Conservation (phyloP, 2,329 filamentous ascomycete genomes). For the Talaromyces sp. region DNA sequence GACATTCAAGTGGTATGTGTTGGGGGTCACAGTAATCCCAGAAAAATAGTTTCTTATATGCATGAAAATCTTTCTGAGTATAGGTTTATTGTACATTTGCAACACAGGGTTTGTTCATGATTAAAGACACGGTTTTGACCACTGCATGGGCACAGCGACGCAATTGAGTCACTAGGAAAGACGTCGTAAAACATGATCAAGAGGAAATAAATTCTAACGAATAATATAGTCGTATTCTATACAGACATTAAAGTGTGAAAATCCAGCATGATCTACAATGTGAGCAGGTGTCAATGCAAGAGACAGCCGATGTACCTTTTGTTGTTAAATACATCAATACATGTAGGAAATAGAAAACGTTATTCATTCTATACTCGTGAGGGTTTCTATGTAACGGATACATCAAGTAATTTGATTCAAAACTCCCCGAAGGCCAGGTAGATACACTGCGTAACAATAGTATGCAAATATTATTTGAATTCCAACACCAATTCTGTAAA, state of each 20-base stretch:
- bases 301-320: too few species aligned
- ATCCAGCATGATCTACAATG: not conserved
- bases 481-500: not conserved
- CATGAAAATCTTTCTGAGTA: not conserved
- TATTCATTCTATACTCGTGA: too few species aligned
- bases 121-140: too few species aligned
- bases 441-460: not conserved
- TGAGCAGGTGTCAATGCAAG: not conserved
- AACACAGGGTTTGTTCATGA: not conserved
- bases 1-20: not conserved
- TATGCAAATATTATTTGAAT: not conserved
- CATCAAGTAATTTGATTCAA: not conserved
- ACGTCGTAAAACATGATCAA: not conserved
- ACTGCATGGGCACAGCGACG: not conserved
- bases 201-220: too few species aligned
- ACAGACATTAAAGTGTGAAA: not conserved
- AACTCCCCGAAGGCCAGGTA: not conserved
- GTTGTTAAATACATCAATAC: too few species aligned
- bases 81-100: not conserved
- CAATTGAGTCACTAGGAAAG: not conserved
- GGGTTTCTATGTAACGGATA: too few species aligned
- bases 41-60: not conserved
- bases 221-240: not conserved
- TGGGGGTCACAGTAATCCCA: not conserved
- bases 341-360: too few species aligned